These are phyloP conservation scores for Aspergillus pseudoviridinutans DNA, from an alignment of 2,329 filamentous ascomycete species.

Conservation along the genomic window DNA sequence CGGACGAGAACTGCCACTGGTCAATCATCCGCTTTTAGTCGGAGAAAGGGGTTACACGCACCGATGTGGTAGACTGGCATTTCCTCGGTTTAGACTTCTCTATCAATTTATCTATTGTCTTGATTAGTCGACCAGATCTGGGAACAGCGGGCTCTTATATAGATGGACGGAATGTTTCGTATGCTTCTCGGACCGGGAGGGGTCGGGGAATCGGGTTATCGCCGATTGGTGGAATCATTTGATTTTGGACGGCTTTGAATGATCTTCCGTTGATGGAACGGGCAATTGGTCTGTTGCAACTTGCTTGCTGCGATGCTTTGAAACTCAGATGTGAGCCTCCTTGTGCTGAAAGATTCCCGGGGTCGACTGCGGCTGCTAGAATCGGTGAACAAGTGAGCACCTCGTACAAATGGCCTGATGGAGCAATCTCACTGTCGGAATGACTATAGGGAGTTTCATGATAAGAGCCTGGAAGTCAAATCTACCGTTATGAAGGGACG, in stretches of 20 bases:
- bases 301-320: not conserved
- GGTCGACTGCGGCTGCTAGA: no score
- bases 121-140: not conserved
- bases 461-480: not conserved
- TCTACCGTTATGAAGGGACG: not conserved
- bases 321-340: not conserved
- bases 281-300: not conserved
- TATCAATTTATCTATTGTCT: not conserved
- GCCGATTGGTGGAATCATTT: not conserved
- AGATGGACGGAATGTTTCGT: not conserved
- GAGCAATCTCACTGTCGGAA: no score
- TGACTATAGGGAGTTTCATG: not conserved
- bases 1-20: conserved; percentile 38
- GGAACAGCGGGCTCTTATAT: not conserved
- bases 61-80: conserved; percentile 43
- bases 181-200: not conserved
- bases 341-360: no score
- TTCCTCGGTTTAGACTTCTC: not conserved
- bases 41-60: conserved; percentile 13
- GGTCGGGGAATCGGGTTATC: not conserved
- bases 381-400: no score
- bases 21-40: conserved; percentile 1
- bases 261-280: not conserved
- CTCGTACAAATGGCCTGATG: no score
- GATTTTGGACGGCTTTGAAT: not conserved